These are phyloP conservation scores for Colletotrichum paranaense DNA, from an alignment of 2,329 filamentous ascomycete genomes.

Conservation along the genomic window DNA sequence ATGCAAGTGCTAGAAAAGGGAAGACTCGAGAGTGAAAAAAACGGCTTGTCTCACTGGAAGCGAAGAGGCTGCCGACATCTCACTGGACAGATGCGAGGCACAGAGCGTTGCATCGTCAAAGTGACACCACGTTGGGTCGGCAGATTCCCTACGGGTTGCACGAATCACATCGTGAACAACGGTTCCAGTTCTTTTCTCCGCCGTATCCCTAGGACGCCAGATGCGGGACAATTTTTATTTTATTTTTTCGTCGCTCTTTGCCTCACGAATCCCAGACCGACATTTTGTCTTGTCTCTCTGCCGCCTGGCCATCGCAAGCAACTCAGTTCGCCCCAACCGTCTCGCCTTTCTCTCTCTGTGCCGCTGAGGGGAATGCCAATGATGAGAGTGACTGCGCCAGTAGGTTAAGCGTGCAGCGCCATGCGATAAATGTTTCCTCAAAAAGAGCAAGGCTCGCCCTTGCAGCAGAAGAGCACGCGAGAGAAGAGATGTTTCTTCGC, in stretches of 20 bases:
- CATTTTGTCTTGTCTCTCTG: conserved; percentile 21
- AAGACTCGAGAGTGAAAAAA: background rate
- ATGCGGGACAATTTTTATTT: conserved; percentile 11
- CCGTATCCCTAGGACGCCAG: background rate
- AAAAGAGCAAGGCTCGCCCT: conserved; percentile 25
- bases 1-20: conserved; percentile 21
- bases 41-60: conserved; percentile 12
- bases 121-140: conserved; percentile 22
- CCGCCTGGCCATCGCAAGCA: conserved; percentile 12
- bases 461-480: conserved; percentile 28
- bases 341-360: background rate
- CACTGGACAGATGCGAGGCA: conserved; percentile 24
- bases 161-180: conserved; percentile 34
- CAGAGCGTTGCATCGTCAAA: conserved; percentile 33
- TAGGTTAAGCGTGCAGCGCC: background rate
- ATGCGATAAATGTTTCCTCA: conserved; percentile 6
- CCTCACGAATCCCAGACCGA: conserved; percentile 23
- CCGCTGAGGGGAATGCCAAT: background rate
- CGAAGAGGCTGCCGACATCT: conserved; percentile 9
- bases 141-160: conserved; percentile 24
- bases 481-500: conserved; percentile 31
- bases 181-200: conserved; percentile 19
- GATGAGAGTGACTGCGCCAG: background rate
- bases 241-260: conserved; percentile 2
- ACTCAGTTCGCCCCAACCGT: background rate